A percentile compares a stretch with the other conserved stretches of the same genome.
These are phyloP conservation scores for Byssochlamys sp. DNA, from an alignment of 2,329 filamentous ascomycete species.

Conservation along the genomic window DNA sequence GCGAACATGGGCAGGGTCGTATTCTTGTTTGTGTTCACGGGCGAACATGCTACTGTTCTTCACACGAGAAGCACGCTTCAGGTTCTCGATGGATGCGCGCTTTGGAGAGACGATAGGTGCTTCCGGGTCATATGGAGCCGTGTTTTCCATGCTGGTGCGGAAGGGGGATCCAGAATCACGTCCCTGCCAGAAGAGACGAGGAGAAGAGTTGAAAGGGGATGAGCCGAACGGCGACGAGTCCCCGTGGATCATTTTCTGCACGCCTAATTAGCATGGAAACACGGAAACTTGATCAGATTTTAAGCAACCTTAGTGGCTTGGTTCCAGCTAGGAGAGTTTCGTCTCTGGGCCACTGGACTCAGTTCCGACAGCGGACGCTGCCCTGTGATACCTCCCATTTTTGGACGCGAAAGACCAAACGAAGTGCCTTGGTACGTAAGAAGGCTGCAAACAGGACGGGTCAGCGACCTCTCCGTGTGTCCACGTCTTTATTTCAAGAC, in stretches of 20 bases:
- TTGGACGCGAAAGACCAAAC: constrained; percentile 32
- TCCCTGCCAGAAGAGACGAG: constrained; percentile 82
- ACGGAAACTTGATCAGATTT: constrained; percentile 2
- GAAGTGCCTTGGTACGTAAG: neutral
- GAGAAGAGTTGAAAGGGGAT: constrained; percentile 60
- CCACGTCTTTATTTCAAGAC: neutral
- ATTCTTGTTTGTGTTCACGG: constrained; percentile 82
- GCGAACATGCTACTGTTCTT: constrained; percentile 98
- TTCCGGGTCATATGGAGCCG: constrained; percentile 47
- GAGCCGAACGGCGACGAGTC: constrained; percentile 79
- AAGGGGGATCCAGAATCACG: constrained; percentile 59
- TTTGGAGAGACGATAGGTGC: constrained; percentile 63
- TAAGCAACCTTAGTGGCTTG: constrained; percentile 58
- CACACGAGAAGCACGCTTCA: constrained; percentile 88
- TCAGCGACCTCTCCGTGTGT: neutral
- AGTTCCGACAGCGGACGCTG: constrained; percentile 80
- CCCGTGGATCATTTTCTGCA: constrained; percentile 60
- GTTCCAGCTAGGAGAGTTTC: constrained; percentile 88
- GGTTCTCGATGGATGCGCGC: constrained; percentile 84
- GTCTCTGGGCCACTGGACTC: constrained; percentile 70
- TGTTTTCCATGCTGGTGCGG: constrained; percentile 61
- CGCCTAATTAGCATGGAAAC: constrained; percentile 3
- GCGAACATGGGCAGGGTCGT: constrained; percentile 70
- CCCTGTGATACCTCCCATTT: constrained; percentile 46
- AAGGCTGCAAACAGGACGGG: neutral